Conservation (phyloP, 148 eudicot genomes). For the Persicaria tinctoria region DNA sequence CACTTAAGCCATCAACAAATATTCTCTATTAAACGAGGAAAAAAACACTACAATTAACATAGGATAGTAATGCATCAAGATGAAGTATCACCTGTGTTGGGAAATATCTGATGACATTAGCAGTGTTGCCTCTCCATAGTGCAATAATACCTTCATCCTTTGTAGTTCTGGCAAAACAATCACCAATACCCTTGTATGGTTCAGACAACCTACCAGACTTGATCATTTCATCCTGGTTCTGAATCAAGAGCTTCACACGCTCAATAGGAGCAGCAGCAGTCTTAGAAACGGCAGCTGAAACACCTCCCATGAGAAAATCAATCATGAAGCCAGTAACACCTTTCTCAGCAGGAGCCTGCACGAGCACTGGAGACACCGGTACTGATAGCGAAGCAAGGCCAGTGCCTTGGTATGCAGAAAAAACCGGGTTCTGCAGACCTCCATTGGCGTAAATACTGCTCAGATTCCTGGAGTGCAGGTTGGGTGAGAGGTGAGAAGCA, state of each 20-base stretch:
- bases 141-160: constrained; percentile 69
- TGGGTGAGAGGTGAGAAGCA: constrained; percentile 31
- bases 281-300: constrained; percentile 65
- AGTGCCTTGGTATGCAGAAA: constrained; percentile 15
- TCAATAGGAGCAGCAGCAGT: constrained; percentile 81
- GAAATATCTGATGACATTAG: constrained; percentile 76
- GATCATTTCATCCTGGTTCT: constrained; percentile 80
- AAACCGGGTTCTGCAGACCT: constrained; percentile 24
- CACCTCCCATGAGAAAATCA: constrained; percentile 75
- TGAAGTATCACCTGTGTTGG: constrained; percentile 56
- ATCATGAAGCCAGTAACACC: constrained; percentile 31
- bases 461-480: constrained; percentile 25
- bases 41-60: neutral
- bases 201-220: constrained; percentile 63
- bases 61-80: neutral
- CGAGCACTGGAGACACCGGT: constrained; percentile 32
- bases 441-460: constrained; percentile 26
- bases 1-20: neutral
- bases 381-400: constrained; percentile 19
- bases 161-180: constrained; percentile 62
- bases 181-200: constrained; percentile 62
- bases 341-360: constrained; percentile 44
- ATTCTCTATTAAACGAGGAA: no score
- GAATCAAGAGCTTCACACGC: constrained; percentile 69
- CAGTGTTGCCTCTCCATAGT: constrained; percentile 73